Evolutionary conservation across 331 rosid genomes (phyloP), one percentile per base, ranked within the genome.

Genomic region (Prunus yedoensis): DNA sequence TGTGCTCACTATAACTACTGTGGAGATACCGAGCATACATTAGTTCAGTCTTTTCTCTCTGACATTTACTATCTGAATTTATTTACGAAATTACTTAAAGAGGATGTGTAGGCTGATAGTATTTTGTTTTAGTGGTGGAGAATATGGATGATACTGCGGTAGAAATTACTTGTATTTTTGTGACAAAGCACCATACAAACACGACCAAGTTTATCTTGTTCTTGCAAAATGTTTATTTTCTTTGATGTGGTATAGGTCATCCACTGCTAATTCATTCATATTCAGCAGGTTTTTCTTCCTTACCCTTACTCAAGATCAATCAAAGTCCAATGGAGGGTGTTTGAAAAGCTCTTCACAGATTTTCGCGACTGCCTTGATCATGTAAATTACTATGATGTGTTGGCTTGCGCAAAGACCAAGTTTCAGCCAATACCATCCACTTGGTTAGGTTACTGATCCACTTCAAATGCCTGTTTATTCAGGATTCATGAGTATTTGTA

Each of bases 281-380:
- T 47, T 66, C 53, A 20, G 83, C 90, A 93, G 96, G 88, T 89
- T 75, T 89, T 87, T 80, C 96, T 93, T 70, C 95, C 91, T 52
- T 89, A 85, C 68, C 96, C 96, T 0, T 90, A 90, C 79, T 78
- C 91, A 3, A 85, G 80, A 79, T 87, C 96, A 7, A 67, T 78
- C 52, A 80, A 81, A 83, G 93, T 90, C 43, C 93, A 93, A 50
- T 87, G 98, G 98, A 87, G 83, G 90, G 95, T 93, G 86, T 90
- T 84, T 78, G 94, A 90, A 78, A 93, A 89, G 88, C 96, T 93
- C 61, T 89, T 90, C 85, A 90, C 95, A 2, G 96, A 90, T 83
- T 89, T 90, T 74, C 89, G 96, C 38, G 96, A 93, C 86, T 90
- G 91, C 87, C 88, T 93, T 82, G 82, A 65, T 78, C 77, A 66